Base-by-base conservation (phyloP, 805 yeast species). In the Phaffomyces antillensis region DNA sequence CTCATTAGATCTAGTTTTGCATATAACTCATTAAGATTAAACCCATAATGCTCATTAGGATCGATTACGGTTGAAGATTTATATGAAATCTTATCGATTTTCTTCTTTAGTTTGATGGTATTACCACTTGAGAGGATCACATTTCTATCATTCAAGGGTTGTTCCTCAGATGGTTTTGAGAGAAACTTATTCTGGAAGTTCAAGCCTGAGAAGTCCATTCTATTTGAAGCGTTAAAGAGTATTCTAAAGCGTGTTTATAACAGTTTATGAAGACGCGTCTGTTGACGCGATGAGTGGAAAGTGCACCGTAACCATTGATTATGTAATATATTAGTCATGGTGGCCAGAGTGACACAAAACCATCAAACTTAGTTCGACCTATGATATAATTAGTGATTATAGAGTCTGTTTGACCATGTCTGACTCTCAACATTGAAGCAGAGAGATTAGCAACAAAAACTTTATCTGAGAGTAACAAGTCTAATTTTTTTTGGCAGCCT, bases 21-120 rank as follows among this genome's bases (percentile, higher is more conserved):
- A 26, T 64, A 54, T 4, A 71, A 49, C n/a, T 57, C 55, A 44
- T 67, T 63, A 24, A 71, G 60, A 40, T 65, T 59, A 42, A 70
- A 60, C 2, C 75, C 75, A 43, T 69, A 70, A 31, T 37, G 41
- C 7, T 41, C 47, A 28, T 28, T 28, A 11, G 30, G 30, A 28
- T 28, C 30, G 30, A 7, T 37, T 8, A 31, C 33, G 15, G 30
- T 11, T 28, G 30, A 10, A 28, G 13, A 20, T 20, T 20, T 10
- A 5, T 10, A 28, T n/a, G 35, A 9, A 24, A 23, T 17, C 24
- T 36, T 11, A 7, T 12, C 37, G 13, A 12, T 6, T 34, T 35
- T 26, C 16, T n/a, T 37, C 47, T 48, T 53, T 37, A 51, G 38
- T n/a, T 26, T 44, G 17, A 55, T 52, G 11, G 39, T 41, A 25